Base-by-base conservation (phyloP, 495 filamentous ascomycete genomes). In the Aspergillus conjunctus region DNA sequence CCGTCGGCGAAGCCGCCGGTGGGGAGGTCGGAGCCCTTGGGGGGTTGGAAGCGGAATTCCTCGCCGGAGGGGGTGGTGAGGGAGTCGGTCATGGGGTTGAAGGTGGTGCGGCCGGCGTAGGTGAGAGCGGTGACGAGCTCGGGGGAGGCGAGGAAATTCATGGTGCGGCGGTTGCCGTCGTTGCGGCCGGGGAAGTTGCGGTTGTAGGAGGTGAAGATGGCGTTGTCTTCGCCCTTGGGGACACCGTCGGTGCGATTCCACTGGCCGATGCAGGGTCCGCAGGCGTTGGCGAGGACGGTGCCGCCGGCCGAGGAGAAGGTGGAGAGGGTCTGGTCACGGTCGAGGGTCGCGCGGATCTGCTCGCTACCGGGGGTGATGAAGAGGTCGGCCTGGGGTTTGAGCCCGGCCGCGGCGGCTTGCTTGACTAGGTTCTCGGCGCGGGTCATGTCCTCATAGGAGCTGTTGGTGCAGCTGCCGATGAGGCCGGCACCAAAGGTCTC, bases 381-480 rank as follows among this genome's bases (percentile, higher is more conserved):
- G 80, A 98, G 97, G 63, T 91, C 89, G 1, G 88, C 85, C 68
- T 89, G 91, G 17, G 93, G 93, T 77, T 91, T 89, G 31, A 98
- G 76, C 34, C 94, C 94, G 10, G 90, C 94, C 33, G 89, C 86
- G 51, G 85, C 79, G 14, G 94, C 94, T 72, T 95, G 92, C 74
- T 92, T 92, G 49, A 97, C 90, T 56, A 98, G 82, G 66, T 91
- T 80, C 79, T 97, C 94, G 15, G 92, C 89, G 51, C 94, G 87
- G 10, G 91, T 92, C 94, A 98, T 98, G 69, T 98, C 94, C 76
- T 96, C 86, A 73, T 97, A 98, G 4, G 94, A 98, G 74, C 91
- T 95, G 81, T 98, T 98, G 14, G 94, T 98, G 79, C 94, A 98
- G 78, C 91, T 96, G 46, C 94, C 94, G 67, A 98, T 98, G 30